These are phyloP conservation scores for Tolypocladium ovalisporum DNA, from an alignment of 2,329 filamentous ascomycete genomes.

Conservation along the genomic window DNA sequence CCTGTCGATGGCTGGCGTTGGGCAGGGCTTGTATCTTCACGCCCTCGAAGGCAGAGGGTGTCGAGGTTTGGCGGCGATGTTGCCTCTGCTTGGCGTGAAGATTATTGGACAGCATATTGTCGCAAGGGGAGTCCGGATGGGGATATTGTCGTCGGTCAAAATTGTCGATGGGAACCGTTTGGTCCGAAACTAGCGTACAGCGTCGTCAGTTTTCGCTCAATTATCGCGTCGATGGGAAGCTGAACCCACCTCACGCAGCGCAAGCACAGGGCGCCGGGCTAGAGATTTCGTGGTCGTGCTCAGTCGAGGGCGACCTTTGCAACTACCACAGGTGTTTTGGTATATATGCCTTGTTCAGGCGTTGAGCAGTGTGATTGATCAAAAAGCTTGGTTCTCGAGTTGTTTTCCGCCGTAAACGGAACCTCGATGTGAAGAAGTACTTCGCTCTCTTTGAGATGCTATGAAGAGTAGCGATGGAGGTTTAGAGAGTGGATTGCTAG, in stretches of 20 bases:
- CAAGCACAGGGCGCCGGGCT: constrained; percentile 74
- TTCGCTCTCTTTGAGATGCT: constrained; percentile 1
- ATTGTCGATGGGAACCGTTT: constrained; percentile 39
- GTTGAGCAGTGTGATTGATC: constrained; percentile 5
- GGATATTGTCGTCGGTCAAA: constrained; percentile 39
- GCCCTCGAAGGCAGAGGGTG: constrained; percentile 66
- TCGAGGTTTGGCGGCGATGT: constrained; percentile 82
- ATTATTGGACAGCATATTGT: constrained; percentile 71
- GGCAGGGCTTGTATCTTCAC: constrained; percentile 59
- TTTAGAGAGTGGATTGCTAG: constrained; percentile 9
- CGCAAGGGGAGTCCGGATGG: constrained; percentile 60
- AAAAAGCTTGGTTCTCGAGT: constrained; percentile 9
- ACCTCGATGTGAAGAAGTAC: constrained; percentile 2
- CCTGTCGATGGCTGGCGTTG: constrained; percentile 29
- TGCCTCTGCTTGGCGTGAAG: constrained; percentile 48
- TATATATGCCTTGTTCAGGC: constrained; percentile 22
- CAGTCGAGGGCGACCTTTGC: constrained; percentile 35
- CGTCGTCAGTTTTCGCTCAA: constrained; percentile 2
- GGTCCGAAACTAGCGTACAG: constrained; percentile 28
- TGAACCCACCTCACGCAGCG: constrained; percentile 64
- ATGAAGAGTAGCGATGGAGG: constrained; percentile 6
- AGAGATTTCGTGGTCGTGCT: constrained; percentile 31
- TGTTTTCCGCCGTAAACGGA: constrained; percentile 6
- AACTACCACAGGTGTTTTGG: constrained; percentile 6
- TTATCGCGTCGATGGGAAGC: neutral